Percentiles rank a stretch among this genome's conserved stretches.
Conservation (phyloP, 768 basidiomycete species). For the Trametes meyenii region DNA sequence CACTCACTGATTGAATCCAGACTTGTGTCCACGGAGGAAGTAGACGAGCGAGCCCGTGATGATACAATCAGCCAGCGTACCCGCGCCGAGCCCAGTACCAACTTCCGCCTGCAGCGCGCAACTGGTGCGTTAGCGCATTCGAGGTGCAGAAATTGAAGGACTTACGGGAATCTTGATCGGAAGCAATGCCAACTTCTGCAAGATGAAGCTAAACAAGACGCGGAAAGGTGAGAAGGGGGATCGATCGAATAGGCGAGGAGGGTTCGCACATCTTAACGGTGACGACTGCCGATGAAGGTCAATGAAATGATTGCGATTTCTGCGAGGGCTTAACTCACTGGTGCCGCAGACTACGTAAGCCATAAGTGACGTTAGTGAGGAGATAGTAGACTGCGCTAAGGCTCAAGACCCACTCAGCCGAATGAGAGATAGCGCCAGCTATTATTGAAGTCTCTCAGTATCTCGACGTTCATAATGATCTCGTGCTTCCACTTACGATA, state of each 20-base stretch:
- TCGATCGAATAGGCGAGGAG: neutral
- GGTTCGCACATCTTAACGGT: constrained; percentile 1
- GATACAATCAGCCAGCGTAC: constrained; percentile 17
- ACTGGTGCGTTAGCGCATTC: neutral
- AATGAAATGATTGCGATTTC: neutral
- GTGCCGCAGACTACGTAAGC: constrained; percentile 3
- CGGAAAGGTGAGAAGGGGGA: neutral
- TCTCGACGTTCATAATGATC: neutral
- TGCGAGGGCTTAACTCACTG: neutral
- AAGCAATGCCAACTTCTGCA: neutral
- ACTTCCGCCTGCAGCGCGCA: constrained; percentile 2
- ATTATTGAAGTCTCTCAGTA: neutral
- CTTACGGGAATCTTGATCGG: neutral
- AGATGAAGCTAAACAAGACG: neutral
- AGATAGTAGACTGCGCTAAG: neutral
- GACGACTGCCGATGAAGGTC: constrained; percentile 1
- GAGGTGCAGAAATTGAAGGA: neutral
- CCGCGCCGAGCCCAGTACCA: constrained; percentile 13
- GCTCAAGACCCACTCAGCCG: constrained; percentile 5
- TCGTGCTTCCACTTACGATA: neutral
- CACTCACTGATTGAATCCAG: constrained; percentile 16
- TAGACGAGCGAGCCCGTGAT: constrained; percentile 20
- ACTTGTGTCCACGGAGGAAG: constrained; percentile 11
- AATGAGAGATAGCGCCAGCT: constrained; percentile 9
- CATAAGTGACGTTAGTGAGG: neutral